A percentile compares a stretch with the other conserved stretches of the same genome.
Evolutionary conservation across 768 basidiomycete genomes (phyloP).

Genomic region (Mycena rosella): DNA sequence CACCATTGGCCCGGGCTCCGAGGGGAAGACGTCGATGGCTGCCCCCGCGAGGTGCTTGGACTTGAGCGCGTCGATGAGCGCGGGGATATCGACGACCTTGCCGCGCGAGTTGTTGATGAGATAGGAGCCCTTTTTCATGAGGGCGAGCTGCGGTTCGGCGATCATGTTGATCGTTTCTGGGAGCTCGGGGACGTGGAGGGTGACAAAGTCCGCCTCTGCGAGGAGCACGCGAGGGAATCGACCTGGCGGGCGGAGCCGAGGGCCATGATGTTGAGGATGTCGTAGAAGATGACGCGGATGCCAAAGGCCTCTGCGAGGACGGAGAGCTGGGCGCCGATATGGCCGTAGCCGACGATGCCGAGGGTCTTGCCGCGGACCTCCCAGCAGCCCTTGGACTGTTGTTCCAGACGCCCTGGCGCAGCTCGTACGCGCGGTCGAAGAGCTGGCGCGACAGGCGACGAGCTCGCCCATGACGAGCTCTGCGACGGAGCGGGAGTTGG

Average conservation of each 20-base stretch:
- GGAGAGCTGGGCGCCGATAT: constrained; percentile 97
- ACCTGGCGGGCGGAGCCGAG: constrained; percentile 94
- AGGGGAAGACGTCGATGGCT: constrained; percentile 93
- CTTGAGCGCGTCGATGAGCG: constrained; percentile 83
- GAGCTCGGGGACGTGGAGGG: constrained; percentile 96
- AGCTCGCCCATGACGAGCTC: constrained; percentile 97
- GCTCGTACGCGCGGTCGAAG: constrained; percentile 88
- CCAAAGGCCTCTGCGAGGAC: constrained; percentile 97
- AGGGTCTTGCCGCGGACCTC: constrained; percentile 98
- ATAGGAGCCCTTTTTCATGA: constrained; percentile 96
- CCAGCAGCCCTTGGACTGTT: constrained; percentile 98
- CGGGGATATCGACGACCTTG: constrained; percentile 94
- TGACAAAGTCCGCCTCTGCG: constrained; percentile 89
- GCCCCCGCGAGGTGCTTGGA: constrained; percentile 92
- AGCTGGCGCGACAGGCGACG: constrained; percentile 95
- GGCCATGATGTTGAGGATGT: constrained; percentile 97
- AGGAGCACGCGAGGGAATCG: constrained; percentile 82
- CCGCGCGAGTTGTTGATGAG: constrained; percentile 99
- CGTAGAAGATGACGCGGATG: constrained; percentile 95
- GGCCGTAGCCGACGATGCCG: constrained; percentile 98
- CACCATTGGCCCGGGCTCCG: constrained; percentile 95
- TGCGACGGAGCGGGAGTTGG: constrained; percentile 98
- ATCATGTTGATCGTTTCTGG: constrained; percentile 98
- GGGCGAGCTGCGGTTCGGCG: constrained; percentile 75
- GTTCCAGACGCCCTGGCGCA: constrained; percentile 95